Evolutionary conservation across 2,329 filamentous ascomycete species (phyloP), one percentile per base, ranked within the genome.

Genomic region (Tolypocladium paradoxum): DNA sequence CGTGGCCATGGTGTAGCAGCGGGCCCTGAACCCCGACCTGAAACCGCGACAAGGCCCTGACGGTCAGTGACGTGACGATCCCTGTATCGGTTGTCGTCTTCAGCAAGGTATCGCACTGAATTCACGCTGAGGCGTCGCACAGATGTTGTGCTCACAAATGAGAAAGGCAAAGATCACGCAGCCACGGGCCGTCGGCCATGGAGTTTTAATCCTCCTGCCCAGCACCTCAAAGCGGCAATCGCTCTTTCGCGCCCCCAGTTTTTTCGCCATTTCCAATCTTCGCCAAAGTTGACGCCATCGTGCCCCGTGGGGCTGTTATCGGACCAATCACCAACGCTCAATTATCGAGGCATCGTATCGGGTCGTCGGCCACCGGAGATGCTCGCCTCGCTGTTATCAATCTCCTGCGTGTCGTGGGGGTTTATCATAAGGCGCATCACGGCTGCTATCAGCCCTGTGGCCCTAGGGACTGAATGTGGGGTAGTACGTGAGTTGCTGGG

Each of bases 231-330:
- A 11, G 16, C 38, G n/a, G 35, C 35, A 37, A 46, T 53, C 35
- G 51, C 45, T 27, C 36, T 37, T 43, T 51, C 51, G 20, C 31
- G 45, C 45, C 49, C 50, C 54, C 27, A 52, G 16, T 58, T 54
- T 53, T 53, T 46, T 40, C 47, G 29, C 46, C 20, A 37, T 53
- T 36, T 34, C 55, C 49, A 51, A 56, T 58, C 50, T 45, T 22
- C 38, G 51, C 56, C 54, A 51, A 53, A 62, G 60, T 58, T 70
- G 66, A 68, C 67, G 67, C 67, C 65, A 70, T 70, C 56, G 55
- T 58, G 37, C 22, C 52, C n/a, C 50, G 45, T 35, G 46, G 54
- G 57, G 57, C 54, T 56, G 58, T 48, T 56, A 59, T 63, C 62
- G 64, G 62, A 34, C 54, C 56, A 57, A 56, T 58, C 53, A 47